Conservation (phyloP, 768 basidiomycete species). For the Xanthoconium stramineum region DNA sequence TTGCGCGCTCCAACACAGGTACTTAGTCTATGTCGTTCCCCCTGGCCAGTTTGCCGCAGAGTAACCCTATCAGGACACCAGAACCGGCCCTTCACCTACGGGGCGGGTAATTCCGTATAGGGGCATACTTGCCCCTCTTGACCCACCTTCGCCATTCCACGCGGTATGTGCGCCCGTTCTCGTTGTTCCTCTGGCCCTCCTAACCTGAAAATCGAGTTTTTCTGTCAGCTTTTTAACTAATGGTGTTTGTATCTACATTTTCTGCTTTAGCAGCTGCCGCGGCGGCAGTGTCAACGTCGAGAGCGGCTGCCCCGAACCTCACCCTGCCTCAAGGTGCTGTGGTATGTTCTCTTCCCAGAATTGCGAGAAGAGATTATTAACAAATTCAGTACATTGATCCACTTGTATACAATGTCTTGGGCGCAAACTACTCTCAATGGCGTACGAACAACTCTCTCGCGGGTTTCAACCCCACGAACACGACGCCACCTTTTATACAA, state of each 20-base stretch:
- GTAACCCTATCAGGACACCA: neutral
- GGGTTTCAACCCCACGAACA: slow-evolving; percentile 62
- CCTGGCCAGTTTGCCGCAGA: too few relatives aligned
- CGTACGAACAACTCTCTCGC: slow-evolving; percentile 35
- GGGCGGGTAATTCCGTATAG: neutral
- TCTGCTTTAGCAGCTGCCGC: slow-evolving; percentile 7
- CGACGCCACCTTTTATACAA: slow-evolving; percentile 58
- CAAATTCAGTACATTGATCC: slow-evolving; percentile 47
- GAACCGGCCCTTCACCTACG: neutral
- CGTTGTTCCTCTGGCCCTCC: too few relatives aligned
- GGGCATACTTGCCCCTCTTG: neutral
- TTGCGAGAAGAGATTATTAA: neutral
- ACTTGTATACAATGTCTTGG: slow-evolving; percentile 49
- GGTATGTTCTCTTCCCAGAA: slow-evolving; percentile 12
- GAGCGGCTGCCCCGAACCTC: neutral
- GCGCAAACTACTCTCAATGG: slow-evolving; percentile 40
- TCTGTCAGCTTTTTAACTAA: neutral
- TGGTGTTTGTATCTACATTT: neutral
- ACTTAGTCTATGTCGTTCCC: too few relatives aligned
- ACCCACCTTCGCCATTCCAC: neutral
- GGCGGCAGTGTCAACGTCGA: neutral
- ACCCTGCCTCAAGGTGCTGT: slow-evolving; percentile 23
- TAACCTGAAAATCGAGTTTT: neutral
- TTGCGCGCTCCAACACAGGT: too few relatives aligned
- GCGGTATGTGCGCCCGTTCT: neutral